Evolutionary conservation across 2,329 filamentous ascomycete species (phyloP).

Genomic region (Aspergillus versicolor): DNA sequence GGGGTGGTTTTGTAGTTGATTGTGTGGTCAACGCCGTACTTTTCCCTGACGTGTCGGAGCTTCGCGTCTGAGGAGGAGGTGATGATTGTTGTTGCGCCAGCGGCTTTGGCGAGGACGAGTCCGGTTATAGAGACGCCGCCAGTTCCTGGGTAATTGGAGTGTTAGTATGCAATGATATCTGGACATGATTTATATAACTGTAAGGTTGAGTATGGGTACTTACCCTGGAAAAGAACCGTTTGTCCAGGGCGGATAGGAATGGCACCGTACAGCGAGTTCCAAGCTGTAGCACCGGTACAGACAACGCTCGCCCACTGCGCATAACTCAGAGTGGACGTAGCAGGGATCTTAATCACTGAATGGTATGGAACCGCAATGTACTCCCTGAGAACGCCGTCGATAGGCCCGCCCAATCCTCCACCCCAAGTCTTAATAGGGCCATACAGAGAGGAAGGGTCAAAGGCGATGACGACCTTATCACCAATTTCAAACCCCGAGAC

Average conservation of each 20-base stretch:
- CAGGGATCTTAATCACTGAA: conserved; percentile 35
- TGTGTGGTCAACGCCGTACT: conserved; percentile 42
- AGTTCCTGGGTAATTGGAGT: conserved; percentile 31
- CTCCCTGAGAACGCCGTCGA: conserved; percentile 38
- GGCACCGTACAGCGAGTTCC: conserved; percentile 44
- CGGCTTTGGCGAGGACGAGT: conserved; percentile 44
- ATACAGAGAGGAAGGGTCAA: conserved; percentile 26
- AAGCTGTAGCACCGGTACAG: conserved; percentile 44
- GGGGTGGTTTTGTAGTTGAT: conserved; percentile 40
- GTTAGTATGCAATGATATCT: not conserved
- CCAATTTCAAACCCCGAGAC: conserved; percentile 29
- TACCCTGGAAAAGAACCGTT: conserved; percentile 24
- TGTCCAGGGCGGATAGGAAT: conserved; percentile 22
- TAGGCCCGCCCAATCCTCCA: conserved; percentile 21
- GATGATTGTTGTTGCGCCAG: conserved; percentile 45
- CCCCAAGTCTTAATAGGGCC: conserved; percentile 20
- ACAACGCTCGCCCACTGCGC: conserved; percentile 35
- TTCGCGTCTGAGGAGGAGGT: conserved; percentile 46
- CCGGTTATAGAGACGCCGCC: conserved; percentile 43
- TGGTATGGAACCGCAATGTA: conserved; percentile 37
- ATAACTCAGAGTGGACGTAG: conserved; percentile 24
- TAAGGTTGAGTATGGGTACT: conserved; percentile 20
- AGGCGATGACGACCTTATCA: conserved; percentile 31
- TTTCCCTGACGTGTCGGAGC: conserved; percentile 21
- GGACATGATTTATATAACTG: too few relatives aligned